Conservation (phyloP, 768 basidiomycete genomes). For the Podaxis sp. region DNA sequence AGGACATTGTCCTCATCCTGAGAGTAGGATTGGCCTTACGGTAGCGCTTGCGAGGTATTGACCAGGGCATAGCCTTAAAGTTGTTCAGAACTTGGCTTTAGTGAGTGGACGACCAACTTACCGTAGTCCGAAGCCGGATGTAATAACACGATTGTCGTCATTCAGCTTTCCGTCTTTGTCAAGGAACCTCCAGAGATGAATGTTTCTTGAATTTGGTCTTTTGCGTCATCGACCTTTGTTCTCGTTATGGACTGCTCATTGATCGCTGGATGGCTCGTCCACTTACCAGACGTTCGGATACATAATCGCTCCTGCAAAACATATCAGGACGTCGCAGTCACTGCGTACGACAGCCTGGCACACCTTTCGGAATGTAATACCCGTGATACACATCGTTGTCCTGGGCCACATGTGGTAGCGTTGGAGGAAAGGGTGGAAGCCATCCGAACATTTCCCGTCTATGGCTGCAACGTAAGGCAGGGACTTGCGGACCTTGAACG, state of each 20-base stretch:
- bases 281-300: constrained; percentile 6
- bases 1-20: background rate
- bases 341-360: background rate
- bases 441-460: constrained; percentile 14
- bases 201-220: constrained; percentile 22
- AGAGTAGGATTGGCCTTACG: background rate
- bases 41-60: constrained; percentile 8
- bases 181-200: constrained; percentile 30
- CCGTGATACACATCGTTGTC: constrained; percentile 23
- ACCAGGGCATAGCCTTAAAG: constrained; percentile 6
- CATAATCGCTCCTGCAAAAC: background rate
- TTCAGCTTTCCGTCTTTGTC: constrained; percentile 15
- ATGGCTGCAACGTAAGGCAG: constrained; percentile 20
- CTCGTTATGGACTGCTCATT: background rate
- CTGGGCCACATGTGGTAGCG: constrained; percentile 17
- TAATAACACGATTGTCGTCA: constrained; percentile 11
- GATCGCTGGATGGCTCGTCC: too few species aligned
- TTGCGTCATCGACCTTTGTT: constrained; percentile 25
- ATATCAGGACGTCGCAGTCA: background rate
- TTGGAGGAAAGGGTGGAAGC: constrained; percentile 14
- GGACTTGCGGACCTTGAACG: constrained; percentile 17
- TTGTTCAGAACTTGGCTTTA: background rate
- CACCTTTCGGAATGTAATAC: constrained; percentile 19
- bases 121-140: constrained; percentile 21
- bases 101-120: background rate